phyloP scores from a whole-genome alignment of 305 asterid species.

The Plantago coronopus region DNA sequence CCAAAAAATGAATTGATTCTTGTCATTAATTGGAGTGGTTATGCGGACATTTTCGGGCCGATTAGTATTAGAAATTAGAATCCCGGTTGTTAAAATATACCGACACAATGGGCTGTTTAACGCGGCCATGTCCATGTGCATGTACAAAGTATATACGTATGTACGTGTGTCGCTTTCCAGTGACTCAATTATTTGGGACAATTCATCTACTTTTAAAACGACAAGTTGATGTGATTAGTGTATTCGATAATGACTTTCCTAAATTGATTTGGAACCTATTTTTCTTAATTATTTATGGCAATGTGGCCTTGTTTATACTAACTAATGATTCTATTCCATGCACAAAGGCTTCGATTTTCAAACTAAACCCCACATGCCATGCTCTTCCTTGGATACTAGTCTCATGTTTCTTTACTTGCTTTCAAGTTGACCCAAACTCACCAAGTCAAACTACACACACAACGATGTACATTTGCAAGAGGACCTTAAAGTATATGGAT shows the following conservation, averaged over 20 bases:
- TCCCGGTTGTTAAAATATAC: background rate
- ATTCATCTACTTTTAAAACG: background rate
- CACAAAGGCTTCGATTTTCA: background rate
- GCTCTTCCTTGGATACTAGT: background rate
- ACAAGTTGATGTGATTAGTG: background rate
- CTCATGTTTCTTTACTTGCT: background rate
- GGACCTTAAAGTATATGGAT: too few relatives aligned
- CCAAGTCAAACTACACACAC: background rate
- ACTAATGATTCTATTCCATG: constrained; percentile 8
- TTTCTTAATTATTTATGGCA: background rate
- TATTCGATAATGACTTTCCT: background rate
- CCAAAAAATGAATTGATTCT: too few relatives aligned
- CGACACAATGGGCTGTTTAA: background rate
- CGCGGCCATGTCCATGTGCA: too few relatives aligned
- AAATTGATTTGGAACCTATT: background rate
- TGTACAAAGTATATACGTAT: too few relatives aligned
- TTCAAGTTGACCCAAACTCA: background rate
- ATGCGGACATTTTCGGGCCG: too few relatives aligned
- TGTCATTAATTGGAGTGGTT: too few relatives aligned
- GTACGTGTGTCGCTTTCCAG: constrained; percentile 8
- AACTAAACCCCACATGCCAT: background rate
- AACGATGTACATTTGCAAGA: background rate
- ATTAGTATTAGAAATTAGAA: too few relatives aligned
- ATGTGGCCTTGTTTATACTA: background rate
- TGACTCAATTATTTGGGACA: background rate